These are phyloP conservation scores for Phoenix roebelenii DNA, from an alignment of 176 grass and related monocot genomes.

Conservation along the genomic window DNA sequence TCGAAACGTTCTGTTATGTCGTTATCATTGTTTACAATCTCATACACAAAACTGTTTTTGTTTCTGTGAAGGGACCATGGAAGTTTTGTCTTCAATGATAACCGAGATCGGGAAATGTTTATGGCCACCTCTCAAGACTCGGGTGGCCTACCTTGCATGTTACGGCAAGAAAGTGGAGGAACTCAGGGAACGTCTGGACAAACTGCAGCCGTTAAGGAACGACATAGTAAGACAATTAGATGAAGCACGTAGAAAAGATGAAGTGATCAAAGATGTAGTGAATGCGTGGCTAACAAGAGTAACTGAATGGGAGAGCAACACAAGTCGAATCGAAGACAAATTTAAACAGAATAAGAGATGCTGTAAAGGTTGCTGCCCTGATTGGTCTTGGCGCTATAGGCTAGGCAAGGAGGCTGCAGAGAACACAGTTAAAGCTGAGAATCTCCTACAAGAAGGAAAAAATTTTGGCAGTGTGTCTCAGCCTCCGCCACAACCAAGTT, in stretches of 20 bases:
- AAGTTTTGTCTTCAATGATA: no score
- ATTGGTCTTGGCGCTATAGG: not conserved
- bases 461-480: not conserved
- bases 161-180: not conserved
- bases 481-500: not conserved
- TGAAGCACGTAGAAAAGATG: not conserved
- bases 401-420: not conserved
- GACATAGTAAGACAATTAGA: not conserved
- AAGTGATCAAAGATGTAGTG: not conserved
- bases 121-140: not conserved
- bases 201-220: not conserved
- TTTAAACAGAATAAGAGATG: not conserved
- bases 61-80: no score
- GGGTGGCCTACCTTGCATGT: not conserved
- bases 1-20: not conserved
- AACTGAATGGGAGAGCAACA: not conserved
- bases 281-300: not conserved
- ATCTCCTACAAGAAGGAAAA: not conserved
- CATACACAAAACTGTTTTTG: no score
- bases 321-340: not conserved
- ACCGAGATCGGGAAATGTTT: no score
- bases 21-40: not conserved
- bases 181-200: not conserved
- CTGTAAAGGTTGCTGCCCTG: not conserved
- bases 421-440: not conserved